Evolutionary conservation across 2,329 filamentous ascomycete genomes (phyloP).

Genomic region (Drechslera avenae): DNA sequence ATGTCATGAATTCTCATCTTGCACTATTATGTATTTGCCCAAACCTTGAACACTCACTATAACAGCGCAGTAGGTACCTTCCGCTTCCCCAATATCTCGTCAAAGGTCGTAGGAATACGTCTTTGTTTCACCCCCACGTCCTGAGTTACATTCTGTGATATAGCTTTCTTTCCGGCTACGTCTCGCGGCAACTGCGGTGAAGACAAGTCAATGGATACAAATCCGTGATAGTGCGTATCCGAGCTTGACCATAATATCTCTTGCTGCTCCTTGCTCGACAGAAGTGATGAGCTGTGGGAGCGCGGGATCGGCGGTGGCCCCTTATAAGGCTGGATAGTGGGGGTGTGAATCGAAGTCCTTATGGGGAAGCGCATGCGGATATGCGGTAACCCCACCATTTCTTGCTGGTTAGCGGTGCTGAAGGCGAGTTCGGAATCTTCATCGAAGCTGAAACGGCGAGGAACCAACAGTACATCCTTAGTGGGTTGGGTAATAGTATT

Average conservation of each 20-base stretch:
- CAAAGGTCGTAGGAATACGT: constrained; percentile 1
- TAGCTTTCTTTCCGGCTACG: neutral
- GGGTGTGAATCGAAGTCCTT: too few species aligned
- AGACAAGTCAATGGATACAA: too few species aligned
- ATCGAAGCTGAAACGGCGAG: constrained; percentile 7
- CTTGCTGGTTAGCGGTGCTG: neutral
- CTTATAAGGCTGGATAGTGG: too few species aligned
- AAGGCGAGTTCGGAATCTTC: neutral
- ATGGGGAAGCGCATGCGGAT: too few species aligned
- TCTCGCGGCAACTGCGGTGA: neutral
- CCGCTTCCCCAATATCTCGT: constrained; percentile 3
- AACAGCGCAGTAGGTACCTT: neutral
- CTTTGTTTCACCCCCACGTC: neutral
- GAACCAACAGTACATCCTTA: neutral
- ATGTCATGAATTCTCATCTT: too few species aligned
- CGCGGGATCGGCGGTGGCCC: too few species aligned
- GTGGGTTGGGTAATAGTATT: neutral
- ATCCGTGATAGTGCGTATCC: too few species aligned
- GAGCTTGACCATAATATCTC: too few species aligned
- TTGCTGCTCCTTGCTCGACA: too few species aligned
- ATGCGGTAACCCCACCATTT: neutral
- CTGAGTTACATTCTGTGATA: neutral
- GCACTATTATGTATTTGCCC: too few species aligned
- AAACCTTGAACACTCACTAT: neutral
- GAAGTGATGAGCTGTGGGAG: too few species aligned